Evolutionary conservation across 352 stramenopile species (phyloP).

Genomic region (Phytophthora melonis): DNA sequence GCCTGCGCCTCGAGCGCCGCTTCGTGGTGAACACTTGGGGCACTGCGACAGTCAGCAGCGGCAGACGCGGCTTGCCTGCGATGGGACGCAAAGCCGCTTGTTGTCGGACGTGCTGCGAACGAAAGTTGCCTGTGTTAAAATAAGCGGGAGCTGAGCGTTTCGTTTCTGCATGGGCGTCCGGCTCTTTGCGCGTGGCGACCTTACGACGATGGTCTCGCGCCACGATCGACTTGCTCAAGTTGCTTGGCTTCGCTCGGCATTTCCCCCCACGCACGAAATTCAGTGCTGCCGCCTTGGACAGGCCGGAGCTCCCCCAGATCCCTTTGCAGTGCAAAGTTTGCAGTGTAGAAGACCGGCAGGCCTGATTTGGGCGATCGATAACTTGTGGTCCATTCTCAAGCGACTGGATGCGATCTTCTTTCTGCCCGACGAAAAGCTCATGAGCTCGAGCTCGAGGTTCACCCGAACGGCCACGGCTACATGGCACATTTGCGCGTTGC

Average conservation of each 20-base stretch:
- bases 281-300: constrained; percentile 8
- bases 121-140: constrained; percentile 9
- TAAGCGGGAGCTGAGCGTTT: constrained; percentile 7
- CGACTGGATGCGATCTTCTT: neutral
- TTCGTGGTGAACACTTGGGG: neutral
- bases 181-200: constrained; percentile 29
- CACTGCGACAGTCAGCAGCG: neutral
- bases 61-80: constrained; percentile 1
- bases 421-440: neutral
- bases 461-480: neutral
- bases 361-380: neutral
- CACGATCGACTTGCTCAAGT: constrained; percentile 22
- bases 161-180: constrained; percentile 1
- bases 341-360: constrained; percentile 7
- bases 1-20: neutral
- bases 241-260: constrained; percentile 19
- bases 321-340: neutral
- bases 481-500: neutral
- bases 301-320: neutral
- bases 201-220: constrained; percentile 27
- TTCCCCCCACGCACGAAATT: constrained; percentile 29
- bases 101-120: constrained; percentile 12
- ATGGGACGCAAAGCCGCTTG: constrained; percentile 6
- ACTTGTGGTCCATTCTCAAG: neutral
- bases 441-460: neutral